Evolutionary conservation across 2,329 filamentous ascomycete species (phyloP).

Genomic region (Aspergillus sp.): DNA sequence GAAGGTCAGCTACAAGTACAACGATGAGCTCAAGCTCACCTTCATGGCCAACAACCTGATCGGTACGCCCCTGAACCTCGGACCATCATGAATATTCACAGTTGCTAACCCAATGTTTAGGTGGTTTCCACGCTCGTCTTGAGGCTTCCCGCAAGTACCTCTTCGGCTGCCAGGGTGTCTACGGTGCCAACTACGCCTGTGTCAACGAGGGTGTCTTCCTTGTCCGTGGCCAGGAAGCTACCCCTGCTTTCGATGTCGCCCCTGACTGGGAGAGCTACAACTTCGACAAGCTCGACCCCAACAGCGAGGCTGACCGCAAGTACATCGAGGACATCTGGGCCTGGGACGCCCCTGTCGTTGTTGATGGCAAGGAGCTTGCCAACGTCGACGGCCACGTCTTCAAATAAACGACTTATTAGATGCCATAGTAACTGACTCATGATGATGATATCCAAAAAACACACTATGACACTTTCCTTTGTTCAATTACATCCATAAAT

Average conservation of each 20-base stretch:
- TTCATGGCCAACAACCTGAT: constrained; percentile 99
- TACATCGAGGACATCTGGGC: constrained; percentile 86
- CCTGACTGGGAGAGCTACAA: constrained; percentile 96
- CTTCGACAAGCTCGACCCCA: constrained; percentile 94
- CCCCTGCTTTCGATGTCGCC: constrained; percentile 90
- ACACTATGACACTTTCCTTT: constrained; percentile 10
- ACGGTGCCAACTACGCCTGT: constrained; percentile 83
- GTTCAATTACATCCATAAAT: constrained; percentile 10
- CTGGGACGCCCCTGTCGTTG: constrained; percentile 80
- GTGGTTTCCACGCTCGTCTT: constrained; percentile 95
- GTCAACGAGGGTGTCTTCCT: constrained; percentile 92
- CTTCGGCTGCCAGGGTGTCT: constrained; percentile 88
- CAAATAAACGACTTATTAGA: constrained; percentile 68
- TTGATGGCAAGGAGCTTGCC: constrained; percentile 84
- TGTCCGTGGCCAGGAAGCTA: constrained; percentile 84
- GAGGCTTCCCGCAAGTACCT: constrained; percentile 98
- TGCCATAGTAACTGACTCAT: constrained; percentile 16
- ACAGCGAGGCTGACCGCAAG: constrained; percentile 78
- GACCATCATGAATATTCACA: background rate
- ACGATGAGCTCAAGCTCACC: constrained; percentile 91
- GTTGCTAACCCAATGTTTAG: constrained; percentile 28
- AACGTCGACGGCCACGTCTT: constrained; percentile 96
- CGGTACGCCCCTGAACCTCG: constrained; percentile 47
- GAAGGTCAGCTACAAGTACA: constrained; percentile 97
- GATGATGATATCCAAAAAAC: constrained; percentile 20